Conservation (phyloP, 2,329 filamentous ascomycete species). For the Exutisphaerella laricina region DNA sequence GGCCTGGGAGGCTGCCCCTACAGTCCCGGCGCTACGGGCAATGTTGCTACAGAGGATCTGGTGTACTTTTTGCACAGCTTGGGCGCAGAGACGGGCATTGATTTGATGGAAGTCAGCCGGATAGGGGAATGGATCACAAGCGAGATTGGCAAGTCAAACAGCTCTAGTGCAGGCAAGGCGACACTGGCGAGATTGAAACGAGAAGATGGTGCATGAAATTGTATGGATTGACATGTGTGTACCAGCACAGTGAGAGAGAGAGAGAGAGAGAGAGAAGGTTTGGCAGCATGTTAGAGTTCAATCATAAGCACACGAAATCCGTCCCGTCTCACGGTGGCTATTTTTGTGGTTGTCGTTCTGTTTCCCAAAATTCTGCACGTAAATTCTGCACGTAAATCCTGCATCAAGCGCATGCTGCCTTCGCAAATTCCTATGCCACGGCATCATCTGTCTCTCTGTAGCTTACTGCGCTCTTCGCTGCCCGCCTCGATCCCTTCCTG, state of each 20-base stretch:
- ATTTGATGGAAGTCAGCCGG: conserved; percentile 60
- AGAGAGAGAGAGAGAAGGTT: no score
- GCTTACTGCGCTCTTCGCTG: conserved; percentile 17
- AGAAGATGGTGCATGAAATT: conserved; percentile 12
- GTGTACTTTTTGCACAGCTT: conserved; percentile 69
- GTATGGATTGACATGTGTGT: no score
- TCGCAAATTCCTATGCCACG: no score
- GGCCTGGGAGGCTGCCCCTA: conserved; percentile 82
- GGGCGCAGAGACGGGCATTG: conserved; percentile 68
- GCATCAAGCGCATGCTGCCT: no score
- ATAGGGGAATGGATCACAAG: conserved; percentile 67
- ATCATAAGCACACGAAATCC: no score
- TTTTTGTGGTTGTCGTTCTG: no score
- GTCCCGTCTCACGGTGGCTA: no score
- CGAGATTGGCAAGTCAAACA: conserved; percentile 58
- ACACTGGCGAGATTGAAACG: conserved; percentile 27
- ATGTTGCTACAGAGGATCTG: conserved; percentile 78
- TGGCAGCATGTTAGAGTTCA: no score
- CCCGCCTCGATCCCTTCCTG: conserved; percentile 12
- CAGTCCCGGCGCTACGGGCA: conserved; percentile 78
- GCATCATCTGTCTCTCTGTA: conserved; percentile 19
- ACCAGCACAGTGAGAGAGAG: no score
- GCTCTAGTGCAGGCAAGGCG: conserved; percentile 64
- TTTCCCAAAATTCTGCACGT: no score
- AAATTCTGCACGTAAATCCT: no score